Conservation (phyloP, 176 grass and related monocot species). For the Dendrocalamus sinicus region DNA sequence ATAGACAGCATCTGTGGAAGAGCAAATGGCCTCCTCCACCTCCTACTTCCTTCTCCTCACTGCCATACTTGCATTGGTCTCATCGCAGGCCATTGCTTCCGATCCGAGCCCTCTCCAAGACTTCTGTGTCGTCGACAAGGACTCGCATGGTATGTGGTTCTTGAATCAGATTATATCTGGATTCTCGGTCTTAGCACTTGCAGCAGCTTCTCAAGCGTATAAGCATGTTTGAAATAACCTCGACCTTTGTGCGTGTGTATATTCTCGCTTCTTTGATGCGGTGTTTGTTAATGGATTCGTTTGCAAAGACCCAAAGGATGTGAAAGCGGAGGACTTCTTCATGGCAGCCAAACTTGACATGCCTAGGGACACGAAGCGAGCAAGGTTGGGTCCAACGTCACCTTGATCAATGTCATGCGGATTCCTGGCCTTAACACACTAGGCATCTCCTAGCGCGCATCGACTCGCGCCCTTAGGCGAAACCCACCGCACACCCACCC, state of each 20-base stretch:
- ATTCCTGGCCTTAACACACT: conserved; percentile 34
- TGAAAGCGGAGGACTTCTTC: conserved; percentile 30
- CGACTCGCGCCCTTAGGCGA: not conserved
- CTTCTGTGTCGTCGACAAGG: conserved; percentile 32
- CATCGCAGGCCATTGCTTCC: not conserved
- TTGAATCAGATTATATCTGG: not conserved
- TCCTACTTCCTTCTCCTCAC: not conserved
- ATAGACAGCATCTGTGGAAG: too few relatives aligned
- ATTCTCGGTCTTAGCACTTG: not conserved
- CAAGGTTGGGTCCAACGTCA: conserved; percentile 35
- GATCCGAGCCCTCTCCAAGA: conserved; percentile 34
- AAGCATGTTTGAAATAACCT: not conserved
- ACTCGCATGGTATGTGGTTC: not conserved
- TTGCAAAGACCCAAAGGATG: conserved; percentile 14
- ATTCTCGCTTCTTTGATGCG: not conserved
- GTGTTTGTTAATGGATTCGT: conserved; percentile 34
- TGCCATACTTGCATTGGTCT: not conserved
- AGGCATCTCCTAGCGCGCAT: conserved; percentile 26
- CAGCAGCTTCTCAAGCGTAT: too few relatives aligned
- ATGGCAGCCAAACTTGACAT: conserved; percentile 7
- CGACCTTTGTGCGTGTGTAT: not conserved
- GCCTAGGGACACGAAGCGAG: not conserved
- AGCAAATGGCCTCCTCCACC: not conserved
- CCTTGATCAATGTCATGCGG: conserved; percentile 24
- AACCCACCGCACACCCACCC: conserved; percentile 13